These are phyloP conservation scores for Pachysolen tannophilus DNA, from an alignment of 805 yeast genomes.

Conservation along the genomic window DNA sequence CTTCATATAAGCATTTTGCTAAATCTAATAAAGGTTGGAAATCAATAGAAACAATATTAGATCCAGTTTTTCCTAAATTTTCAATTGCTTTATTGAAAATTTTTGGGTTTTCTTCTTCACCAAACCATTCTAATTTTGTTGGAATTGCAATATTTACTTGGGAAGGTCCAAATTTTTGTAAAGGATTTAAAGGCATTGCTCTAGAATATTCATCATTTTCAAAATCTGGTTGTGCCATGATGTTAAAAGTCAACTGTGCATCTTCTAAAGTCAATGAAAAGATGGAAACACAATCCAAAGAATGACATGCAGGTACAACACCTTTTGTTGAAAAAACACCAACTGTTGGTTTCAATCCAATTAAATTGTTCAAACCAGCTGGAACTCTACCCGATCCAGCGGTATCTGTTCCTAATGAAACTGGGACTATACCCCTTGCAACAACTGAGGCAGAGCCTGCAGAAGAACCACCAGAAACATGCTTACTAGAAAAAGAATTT, in stretches of 20 bases:
- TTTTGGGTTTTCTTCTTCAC: slow-evolving; percentile 69
- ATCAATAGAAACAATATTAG: slow-evolving; percentile 52
- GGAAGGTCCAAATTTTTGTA: slow-evolving; percentile 44
- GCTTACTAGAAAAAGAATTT: slow-evolving; percentile 64
- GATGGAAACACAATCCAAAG: slow-evolving; percentile 86
- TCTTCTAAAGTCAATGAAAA: slow-evolving; percentile 73
- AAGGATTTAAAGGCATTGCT: slow-evolving; percentile 58
- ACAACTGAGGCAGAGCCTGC: slow-evolving; percentile 95
- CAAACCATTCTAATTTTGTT: slow-evolving; percentile 64
- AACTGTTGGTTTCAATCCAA: slow-evolving; percentile 88
- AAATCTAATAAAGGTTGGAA: slow-evolving; percentile 70
- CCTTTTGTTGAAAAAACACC: slow-evolving; percentile 85
- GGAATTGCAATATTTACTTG: slow-evolving; percentile 82
- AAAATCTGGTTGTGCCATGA: slow-evolving; percentile 66
- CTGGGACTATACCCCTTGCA: slow-evolving; percentile 82
- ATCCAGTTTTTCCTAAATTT: slow-evolving; percentile 43
- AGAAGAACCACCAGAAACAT: slow-evolving; percentile 92
- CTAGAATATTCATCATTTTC: slow-evolving; percentile 76
- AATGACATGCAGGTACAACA: slow-evolving; percentile 96
- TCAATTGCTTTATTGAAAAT: slow-evolving; percentile 58
- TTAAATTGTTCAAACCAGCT: slow-evolving; percentile 84
- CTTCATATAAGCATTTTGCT: slow-evolving; percentile 88
- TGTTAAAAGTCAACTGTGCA: slow-evolving; percentile 69
- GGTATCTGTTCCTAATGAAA: slow-evolving; percentile 91
- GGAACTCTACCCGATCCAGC: slow-evolving; percentile 99